These are phyloP conservation scores for Trichoderma hamatum DNA, from an alignment of 2,329 filamentous ascomycete species.

Conservation along the genomic window DNA sequence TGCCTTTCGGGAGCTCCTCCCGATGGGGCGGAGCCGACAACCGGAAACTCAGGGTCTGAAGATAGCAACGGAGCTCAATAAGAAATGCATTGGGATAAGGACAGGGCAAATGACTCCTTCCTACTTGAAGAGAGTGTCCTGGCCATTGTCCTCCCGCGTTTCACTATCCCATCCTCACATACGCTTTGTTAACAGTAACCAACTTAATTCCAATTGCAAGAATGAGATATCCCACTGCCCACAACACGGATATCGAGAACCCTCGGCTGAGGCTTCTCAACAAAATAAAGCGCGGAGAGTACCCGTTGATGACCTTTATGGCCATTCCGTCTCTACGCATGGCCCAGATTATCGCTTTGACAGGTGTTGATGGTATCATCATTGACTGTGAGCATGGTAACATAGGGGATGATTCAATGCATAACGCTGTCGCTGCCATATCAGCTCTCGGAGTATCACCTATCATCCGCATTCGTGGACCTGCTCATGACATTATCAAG, in stretches of 20 bases:
- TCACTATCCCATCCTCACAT: too few relatives aligned
- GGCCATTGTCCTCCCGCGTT: too few relatives aligned
- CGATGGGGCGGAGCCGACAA: too few relatives aligned
- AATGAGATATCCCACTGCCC: too few relatives aligned
- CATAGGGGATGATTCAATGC: conserved; percentile 47
- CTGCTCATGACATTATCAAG: conserved; percentile 44
- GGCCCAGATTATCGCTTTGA: conserved; percentile 53
- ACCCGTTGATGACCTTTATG: conserved; percentile 53
- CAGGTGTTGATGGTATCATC: conserved; percentile 53
- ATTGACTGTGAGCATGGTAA: conserved; percentile 52
- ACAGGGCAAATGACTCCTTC: too few relatives aligned
- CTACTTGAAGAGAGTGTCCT: too few relatives aligned
- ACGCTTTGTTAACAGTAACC: too few relatives aligned
- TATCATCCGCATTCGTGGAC: conserved; percentile 43
- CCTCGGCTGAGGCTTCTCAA: conserved; percentile 49
- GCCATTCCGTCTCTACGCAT: conserved; percentile 50
- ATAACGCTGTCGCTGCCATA: conserved; percentile 51
- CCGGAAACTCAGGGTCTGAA: too few relatives aligned
- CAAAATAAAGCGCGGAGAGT: conserved; percentile 43
- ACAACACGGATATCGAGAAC: conserved; percentile 41
- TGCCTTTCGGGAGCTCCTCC: too few relatives aligned
- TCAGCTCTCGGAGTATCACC: conserved; percentile 46
- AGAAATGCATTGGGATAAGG: too few relatives aligned
- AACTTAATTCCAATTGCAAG: too few relatives aligned
- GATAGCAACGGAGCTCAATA: too few relatives aligned